Base-by-base conservation (phyloP, 2,329 filamentous ascomycete genomes). In the Aspergillus aculeatus region DNA sequence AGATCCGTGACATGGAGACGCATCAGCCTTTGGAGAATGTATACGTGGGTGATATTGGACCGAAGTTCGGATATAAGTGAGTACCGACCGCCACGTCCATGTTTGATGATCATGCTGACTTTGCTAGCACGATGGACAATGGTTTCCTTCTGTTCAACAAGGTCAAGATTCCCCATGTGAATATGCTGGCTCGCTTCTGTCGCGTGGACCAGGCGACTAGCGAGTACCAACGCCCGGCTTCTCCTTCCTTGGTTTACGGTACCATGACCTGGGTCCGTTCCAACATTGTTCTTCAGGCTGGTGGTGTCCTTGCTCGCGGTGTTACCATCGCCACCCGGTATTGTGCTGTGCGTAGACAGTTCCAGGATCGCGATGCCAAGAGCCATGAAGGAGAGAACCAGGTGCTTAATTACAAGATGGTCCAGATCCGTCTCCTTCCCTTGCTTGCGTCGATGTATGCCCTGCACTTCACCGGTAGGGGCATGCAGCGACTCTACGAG, bases 381-480 rank as follows among this genome's bases (percentile, higher is more conserved):
- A 79, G 83, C 41, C 80, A 78, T 44, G 80, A 78, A 24, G 85
- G 84, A 5, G 90, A 92, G 78, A 91, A 87, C 71, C 87, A 89
- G 67, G 90, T 92, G 1, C 79, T 92, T 29, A 89, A 92, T 79
- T 92, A 92, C 76, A 90, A 89, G 63, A 92, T 91, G 86, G 89
- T 92, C 7, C 89, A 92, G 72, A 84, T 89, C 69, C 84, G 90
- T 51, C 80, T 92, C 2, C 78, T 92, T 23, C 89, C 90, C 1
- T 80, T 92, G 3, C 79, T 93, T 9, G 89, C 89, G 0, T 84
- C 89, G 2, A 89, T 88, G 1, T 92, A 89, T 64, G 89, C 90
- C n/a, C 80, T 92, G 12, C 89, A 91, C 74, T 92, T 92, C 71
- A 92, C 90, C 21, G 89, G 90, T 32, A 86, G 87, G 58, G 84